phyloP scores from a whole-genome alignment of 495 filamentous ascomycete species.

The Talaromyces nanjingensis region DNA sequence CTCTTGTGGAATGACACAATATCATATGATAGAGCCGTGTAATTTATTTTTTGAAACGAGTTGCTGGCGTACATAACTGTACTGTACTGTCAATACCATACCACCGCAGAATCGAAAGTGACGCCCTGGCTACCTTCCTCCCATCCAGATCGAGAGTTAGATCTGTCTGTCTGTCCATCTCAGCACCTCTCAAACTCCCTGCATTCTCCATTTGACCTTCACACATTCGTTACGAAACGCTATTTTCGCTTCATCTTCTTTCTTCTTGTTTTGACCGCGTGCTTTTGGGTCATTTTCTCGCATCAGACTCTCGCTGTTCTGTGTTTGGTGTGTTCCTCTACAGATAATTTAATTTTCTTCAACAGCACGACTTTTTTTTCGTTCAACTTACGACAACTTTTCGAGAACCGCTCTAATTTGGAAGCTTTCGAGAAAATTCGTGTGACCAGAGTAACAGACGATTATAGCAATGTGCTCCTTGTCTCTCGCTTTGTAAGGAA shows the following conservation, averaged over 20 bases:
- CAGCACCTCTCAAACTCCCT: background rate
- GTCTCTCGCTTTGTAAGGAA: background rate
- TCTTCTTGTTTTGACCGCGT: background rate
- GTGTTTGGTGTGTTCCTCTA: background rate
- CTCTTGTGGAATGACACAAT: background rate
- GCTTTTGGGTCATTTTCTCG: background rate
- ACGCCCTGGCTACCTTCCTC: background rate
- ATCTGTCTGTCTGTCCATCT: background rate
- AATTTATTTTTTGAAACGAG: background rate
- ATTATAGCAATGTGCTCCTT: background rate
- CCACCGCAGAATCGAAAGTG: background rate
- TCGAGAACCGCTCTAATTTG: background rate
- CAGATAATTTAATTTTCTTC: background rate
- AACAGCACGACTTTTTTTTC: background rate
- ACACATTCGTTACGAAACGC: slow-evolving; percentile 1
- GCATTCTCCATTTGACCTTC: background rate
- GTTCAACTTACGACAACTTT: background rate
- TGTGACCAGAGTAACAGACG: background rate
- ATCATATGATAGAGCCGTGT: background rate
- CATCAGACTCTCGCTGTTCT: background rate
- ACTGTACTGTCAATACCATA: background rate
- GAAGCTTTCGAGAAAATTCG: background rate
- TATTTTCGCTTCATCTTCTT: background rate
- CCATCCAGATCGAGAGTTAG: background rate
- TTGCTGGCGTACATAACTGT: background rate